Base-by-base conservation (phyloP, 2,329 filamentous ascomycete genomes). In the Fusarium zealandicum region DNA sequence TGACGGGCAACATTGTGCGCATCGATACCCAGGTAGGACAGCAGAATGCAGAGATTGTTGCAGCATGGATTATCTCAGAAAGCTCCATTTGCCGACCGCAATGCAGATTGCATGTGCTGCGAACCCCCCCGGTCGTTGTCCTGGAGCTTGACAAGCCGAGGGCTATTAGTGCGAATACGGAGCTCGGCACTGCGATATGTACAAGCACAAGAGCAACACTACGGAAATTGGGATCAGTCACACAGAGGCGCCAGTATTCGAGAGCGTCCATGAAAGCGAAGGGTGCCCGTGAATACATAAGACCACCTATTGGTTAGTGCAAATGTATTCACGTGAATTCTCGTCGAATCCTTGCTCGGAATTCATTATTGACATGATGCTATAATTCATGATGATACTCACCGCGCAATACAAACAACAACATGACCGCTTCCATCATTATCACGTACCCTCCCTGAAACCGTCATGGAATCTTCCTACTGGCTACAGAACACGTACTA, bases 151-250 rank as follows among this genome's bases (percentile, higher is more conserved):
- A 12, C 17, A 33, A 14, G 31, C 30, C 47, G 36, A 48, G 53
- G 50, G 20, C 9, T 18, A 33, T 51, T n/a, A 40, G 63, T 64
- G 57, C 59, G 54, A 64, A 62, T 64, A 63, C 63, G 62, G 58
- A 36, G 31, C 35, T 35, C 13, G 18, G 35, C 14, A 55, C 59
- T 31, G 59, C 49, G 44, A 61, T 46, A 27, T 27, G 25, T 10
- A 44, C 44, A 42, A 41, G 40, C 20, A 58, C 44, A 35, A 38
- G 33, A n/a, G 35, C 20, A 47, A 47, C 35, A 30, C 27, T 20
- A 54, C 55, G 18, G 20, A 47, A 48, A 36, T 30, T 25, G 33
- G 33, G 25, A 25, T 32, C 22, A 14, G 41, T 58, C 25, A 43
- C 35, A 54, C 35, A 31, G 43, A 39, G 28, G 25, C 50, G 11